A percentile compares a stretch with the other conserved stretches of the same genome.
Evolutionary conservation across 31 red algal genomes (phyloP).

Genomic region (Endocladia muricata): DNA sequence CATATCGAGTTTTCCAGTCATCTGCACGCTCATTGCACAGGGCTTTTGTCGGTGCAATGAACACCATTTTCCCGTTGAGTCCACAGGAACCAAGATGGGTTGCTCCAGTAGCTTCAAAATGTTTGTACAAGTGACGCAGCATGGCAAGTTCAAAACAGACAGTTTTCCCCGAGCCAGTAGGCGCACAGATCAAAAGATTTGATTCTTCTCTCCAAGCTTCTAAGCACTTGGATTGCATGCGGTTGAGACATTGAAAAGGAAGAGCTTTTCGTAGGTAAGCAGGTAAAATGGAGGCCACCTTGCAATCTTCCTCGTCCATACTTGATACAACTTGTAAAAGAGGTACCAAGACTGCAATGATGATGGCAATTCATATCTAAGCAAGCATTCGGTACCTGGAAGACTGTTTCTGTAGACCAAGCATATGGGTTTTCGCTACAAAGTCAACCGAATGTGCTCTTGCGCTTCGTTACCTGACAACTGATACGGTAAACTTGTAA

Average conservation of each 20-base stretch:
- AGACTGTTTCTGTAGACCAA: not conserved
- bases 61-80: slow-evolving; percentile 36
- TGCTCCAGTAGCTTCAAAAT: not conserved
- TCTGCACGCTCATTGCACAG: slow-evolving; percentile 24
- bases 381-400: not conserved
- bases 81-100: not conserved
- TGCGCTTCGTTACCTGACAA: slow-evolving; percentile 2
- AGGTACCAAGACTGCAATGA: slow-evolving; percentile 1
- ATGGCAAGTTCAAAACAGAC: slow-evolving; percentile 59
- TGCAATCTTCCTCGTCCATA: slow-evolving; percentile 12
- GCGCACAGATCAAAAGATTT: slow-evolving; percentile 38
- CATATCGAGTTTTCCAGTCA: slow-evolving; percentile 31
- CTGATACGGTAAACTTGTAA: slow-evolving; percentile 29
- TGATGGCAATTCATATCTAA: not conserved
- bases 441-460: not conserved
- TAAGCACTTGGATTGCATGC: slow-evolving; percentile 37
- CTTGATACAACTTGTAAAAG: not conserved
- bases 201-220: slow-evolving; percentile 27
- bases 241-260: slow-evolving; percentile 35
- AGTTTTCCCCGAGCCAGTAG: slow-evolving; percentile 65
- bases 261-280: slow-evolving; percentile 11
- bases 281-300: slow-evolving; percentile 18
- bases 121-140: slow-evolving; percentile 29
- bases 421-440: not conserved
- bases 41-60: slow-evolving; percentile 52